Conservation (phyloP, 164 flowering plant species). For the Annona cherimola region DNA sequence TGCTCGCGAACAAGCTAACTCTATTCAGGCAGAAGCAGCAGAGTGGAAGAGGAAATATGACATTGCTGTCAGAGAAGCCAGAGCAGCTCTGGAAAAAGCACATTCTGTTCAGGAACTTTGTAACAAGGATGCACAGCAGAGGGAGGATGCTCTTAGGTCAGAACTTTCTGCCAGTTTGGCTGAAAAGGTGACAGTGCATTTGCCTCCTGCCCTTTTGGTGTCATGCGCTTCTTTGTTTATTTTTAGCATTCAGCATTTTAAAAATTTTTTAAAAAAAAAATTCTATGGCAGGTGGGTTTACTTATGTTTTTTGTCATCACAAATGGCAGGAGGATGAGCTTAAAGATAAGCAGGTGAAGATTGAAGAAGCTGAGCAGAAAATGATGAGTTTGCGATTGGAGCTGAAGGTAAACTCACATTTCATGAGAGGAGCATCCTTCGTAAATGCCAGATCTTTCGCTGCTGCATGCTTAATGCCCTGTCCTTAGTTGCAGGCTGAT, state of each 20-base stretch:
- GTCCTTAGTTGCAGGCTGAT: neutral
- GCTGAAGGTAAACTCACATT: slow-evolving; percentile 50
- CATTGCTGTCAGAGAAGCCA: slow-evolving; percentile 78
- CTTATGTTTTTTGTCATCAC: neutral
- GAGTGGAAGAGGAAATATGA: slow-evolving; percentile 94
- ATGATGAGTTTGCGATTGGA: slow-evolving; percentile 65
- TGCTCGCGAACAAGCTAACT: slow-evolving; percentile 74
- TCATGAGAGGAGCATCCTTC: neutral
- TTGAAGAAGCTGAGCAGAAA: slow-evolving; percentile 81
- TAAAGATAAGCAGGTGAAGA: slow-evolving; percentile 56
- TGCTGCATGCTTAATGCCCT: too few species aligned
- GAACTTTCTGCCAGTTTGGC: slow-evolving; percentile 56
- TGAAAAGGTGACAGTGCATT: slow-evolving; percentile 51
- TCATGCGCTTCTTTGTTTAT: neutral
- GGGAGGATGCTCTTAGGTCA: slow-evolving; percentile 81
- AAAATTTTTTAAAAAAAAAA: too few species aligned
- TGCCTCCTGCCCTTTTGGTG: neutral
- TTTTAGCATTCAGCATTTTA: neutral
- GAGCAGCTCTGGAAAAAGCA: slow-evolving; percentile 90
- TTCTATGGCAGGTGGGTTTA: neutral
- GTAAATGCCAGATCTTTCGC: too few species aligned
- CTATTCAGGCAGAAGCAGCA: slow-evolving; percentile 88
- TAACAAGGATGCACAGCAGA: slow-evolving; percentile 52
- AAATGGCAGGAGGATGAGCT: slow-evolving; percentile 76
- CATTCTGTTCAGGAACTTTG: slow-evolving; percentile 71